These are phyloP conservation scores for Neocatenulostroma microsporum DNA, from an alignment of 2,329 filamentous ascomycete genomes.

Conservation along the genomic window DNA sequence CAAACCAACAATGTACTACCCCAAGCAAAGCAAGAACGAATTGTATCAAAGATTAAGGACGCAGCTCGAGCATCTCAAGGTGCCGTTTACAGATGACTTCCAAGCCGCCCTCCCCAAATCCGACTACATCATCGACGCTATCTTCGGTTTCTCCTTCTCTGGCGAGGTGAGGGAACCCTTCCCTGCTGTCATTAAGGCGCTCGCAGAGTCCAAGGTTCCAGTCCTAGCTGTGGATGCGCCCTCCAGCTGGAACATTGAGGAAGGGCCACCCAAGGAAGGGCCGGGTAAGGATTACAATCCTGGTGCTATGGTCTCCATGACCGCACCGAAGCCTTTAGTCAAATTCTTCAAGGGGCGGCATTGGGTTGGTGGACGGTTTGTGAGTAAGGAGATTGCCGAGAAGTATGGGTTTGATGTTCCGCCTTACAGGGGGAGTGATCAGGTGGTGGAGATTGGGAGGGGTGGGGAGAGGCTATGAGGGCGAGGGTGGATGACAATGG, in stretches of 20 bases:
- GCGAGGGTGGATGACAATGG: background rate
- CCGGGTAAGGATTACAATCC: slow-evolving; percentile 76
- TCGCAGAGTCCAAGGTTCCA: slow-evolving; percentile 65
- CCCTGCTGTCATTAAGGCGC: slow-evolving; percentile 65
- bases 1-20: slow-evolving; percentile 80
- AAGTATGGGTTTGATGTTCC: slow-evolving; percentile 84
- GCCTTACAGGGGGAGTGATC: slow-evolving; percentile 75
- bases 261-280: slow-evolving; percentile 68
- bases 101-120: slow-evolving; percentile 54
- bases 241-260: slow-evolving; percentile 88
- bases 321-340: slow-evolving; percentile 84
- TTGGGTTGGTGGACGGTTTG: slow-evolving; percentile 87
- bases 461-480: slow-evolving; percentile 43
- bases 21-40: slow-evolving; percentile 83
- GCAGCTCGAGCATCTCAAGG: slow-evolving; percentile 72
- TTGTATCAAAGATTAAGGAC: slow-evolving; percentile 80
- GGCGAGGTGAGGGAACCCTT: slow-evolving; percentile 93
- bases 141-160: slow-evolving; percentile 92
- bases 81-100: slow-evolving; percentile 83
- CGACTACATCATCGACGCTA: slow-evolving; percentile 82
- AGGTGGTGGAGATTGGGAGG: slow-evolving; percentile 67
- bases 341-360: slow-evolving; percentile 79
- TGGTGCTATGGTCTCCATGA: slow-evolving; percentile 72
- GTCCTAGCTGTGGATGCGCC: slow-evolving; percentile 88
- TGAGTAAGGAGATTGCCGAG: slow-evolving; percentile 66